Conservation (phyloP, 805 yeast species). For the Candida ponderosae region DNA sequence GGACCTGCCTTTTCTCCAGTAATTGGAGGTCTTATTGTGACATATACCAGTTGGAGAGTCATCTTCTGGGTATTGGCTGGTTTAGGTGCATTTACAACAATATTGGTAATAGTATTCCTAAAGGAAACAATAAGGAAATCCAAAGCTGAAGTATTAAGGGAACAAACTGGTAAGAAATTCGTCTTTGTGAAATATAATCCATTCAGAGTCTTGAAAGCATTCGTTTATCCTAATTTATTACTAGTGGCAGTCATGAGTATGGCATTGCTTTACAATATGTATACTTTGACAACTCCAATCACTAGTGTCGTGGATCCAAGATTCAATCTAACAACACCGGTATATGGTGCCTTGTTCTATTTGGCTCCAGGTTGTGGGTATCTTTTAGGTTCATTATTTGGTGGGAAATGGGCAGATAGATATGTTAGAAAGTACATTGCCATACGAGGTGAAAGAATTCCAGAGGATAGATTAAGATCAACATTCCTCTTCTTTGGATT, state of each 20-base stretch:
- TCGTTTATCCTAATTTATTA: conserved; percentile 34
- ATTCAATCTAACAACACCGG: conserved; percentile 38
- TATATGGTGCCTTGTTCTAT: conserved; percentile 45
- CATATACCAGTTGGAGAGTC: conserved; percentile 44
- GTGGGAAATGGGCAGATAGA: conserved; percentile 46
- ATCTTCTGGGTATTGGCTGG: conserved; percentile 44
- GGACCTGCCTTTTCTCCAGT: conserved; percentile 50
- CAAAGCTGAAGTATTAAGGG: conserved; percentile 17
- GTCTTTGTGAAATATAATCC: conserved; percentile 40
- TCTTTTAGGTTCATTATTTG: conserved; percentile 38
- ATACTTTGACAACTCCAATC: conserved; percentile 44
- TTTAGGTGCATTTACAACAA: conserved; percentile 28
- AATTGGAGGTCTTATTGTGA: conserved; percentile 46
- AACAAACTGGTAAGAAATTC: conserved; percentile 25
- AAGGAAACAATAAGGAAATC: conserved; percentile 38
- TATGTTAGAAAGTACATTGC: conserved; percentile 35
- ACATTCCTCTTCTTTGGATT: conserved; percentile 32
- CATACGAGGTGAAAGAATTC: conserved; percentile 31
- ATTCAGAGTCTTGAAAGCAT: conserved; percentile 31
- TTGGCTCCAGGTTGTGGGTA: conserved; percentile 53
- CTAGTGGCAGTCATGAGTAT: conserved; percentile 34
- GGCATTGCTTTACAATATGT: conserved; percentile 42
- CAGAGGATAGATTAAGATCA: conserved; percentile 45
- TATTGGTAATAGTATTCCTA: conserved; percentile 29
- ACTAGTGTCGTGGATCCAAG: conserved; percentile 49